Conservation (phyloP, 306 rosid species). For the Prosopis cineraria region DNA sequence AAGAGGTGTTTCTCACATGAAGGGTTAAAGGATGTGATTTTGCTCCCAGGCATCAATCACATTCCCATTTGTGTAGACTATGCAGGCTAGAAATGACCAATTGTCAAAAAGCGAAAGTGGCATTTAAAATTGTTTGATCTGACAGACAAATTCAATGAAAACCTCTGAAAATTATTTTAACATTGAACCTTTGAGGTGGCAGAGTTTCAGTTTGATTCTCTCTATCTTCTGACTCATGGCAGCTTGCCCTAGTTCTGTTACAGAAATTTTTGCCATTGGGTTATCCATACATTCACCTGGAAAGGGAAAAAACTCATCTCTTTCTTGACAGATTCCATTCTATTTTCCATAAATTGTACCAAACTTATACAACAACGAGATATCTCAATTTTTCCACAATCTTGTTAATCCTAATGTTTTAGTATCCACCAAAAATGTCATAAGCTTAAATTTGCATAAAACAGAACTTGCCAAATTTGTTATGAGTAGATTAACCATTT, state of each 20-base stretch:
- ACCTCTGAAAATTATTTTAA: not conserved
- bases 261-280: not conserved
- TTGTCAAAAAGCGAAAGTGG: not conserved
- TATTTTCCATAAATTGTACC: not conserved
- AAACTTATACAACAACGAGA: not conserved
- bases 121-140: not conserved
- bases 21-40: not conserved
- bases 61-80: not conserved
- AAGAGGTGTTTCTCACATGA: not conserved
- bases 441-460: not conserved
- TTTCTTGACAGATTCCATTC: not conserved
- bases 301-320: not conserved
- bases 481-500: not conserved
- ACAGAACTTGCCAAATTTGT: not conserved
- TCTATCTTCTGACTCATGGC: not conserved
- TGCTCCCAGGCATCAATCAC: conserved; percentile 3
- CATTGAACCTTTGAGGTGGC: not conserved
- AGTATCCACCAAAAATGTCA: too few species aligned
- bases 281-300: not conserved
- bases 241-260: not conserved
- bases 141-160: not conserved
- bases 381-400: not conserved
- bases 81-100: not conserved
- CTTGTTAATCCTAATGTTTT: not conserved
- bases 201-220: not conserved